phyloP scores from a whole-genome alignment of 208 protist genomes.

The Leishmania aethiopica region DNA sequence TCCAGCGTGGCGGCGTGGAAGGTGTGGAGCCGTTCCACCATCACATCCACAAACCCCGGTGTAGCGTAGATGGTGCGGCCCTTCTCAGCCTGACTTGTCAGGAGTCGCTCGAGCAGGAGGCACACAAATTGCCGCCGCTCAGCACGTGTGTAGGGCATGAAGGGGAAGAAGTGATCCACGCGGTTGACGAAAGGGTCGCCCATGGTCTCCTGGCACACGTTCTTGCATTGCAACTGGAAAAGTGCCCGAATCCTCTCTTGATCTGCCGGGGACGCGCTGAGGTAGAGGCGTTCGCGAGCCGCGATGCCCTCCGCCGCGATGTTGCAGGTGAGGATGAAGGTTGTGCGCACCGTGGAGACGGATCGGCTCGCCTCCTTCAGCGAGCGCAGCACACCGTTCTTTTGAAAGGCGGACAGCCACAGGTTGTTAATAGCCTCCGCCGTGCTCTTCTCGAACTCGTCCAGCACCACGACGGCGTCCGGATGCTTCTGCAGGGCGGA shows the following conservation, averaged over 20 bases:
- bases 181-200: slow-evolving; percentile 88
- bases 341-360: slow-evolving; percentile 72
- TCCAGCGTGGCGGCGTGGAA: slow-evolving; percentile 84
- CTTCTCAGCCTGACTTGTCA: slow-evolving; percentile 54
- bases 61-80: slow-evolving; percentile 51
- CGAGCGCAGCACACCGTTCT: slow-evolving; percentile 82
- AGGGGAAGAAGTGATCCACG: slow-evolving; percentile 81
- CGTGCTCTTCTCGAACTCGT: slow-evolving; percentile 89
- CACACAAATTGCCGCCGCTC: slow-evolving; percentile 68
- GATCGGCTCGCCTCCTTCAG: slow-evolving; percentile 74
- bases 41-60: slow-evolving; percentile 48
- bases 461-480: slow-evolving; percentile 84
- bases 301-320: slow-evolving; percentile 61
- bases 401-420: slow-evolving; percentile 90
- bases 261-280: slow-evolving; percentile 34
- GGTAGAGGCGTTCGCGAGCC: slow-evolving; percentile 37
- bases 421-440: slow-evolving; percentile 82
- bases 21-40: slow-evolving; percentile 50
- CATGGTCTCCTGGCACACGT: slow-evolving; percentile 49
- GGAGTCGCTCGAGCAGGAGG: slow-evolving; percentile 64
- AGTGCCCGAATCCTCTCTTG: slow-evolving; percentile 43
- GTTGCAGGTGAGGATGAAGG: slow-evolving; percentile 89
- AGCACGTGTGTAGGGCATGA: slow-evolving; percentile 73
- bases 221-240: slow-evolving; percentile 53
- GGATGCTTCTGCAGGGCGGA: slow-evolving; percentile 64